Base-by-base conservation (phyloP, 441 rosid genomes). In the Breynia disticha region DNA sequence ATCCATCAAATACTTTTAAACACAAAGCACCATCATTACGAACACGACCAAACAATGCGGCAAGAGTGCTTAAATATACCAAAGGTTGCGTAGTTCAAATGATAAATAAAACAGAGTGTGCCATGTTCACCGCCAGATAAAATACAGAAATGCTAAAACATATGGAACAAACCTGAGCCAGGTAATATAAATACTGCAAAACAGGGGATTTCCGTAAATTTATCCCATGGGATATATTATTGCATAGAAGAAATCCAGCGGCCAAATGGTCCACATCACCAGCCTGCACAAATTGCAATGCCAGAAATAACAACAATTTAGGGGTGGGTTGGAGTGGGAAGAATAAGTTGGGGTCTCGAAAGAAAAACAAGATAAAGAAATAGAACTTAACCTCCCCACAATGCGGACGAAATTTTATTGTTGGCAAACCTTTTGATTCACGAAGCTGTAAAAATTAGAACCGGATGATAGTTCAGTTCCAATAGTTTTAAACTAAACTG, bases 251-350 rank as follows among this genome's bases (percentile, higher is more conserved):
- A 65, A 84, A 84, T 47, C 78, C 80, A 53, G 88, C 93, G 52
- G 88, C 88, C 68, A 84, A 73, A 66, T 84, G 93, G 69, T 84
- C 93, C 57, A 74, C 73, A 48, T 84, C 93, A 5, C 88, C 87
- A 65, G 91, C 91, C 87, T 79, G 77, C 61, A 72, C 37, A 68
- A 41, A 42, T 51, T 20, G 56, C 15, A 47, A 51, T 19, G 60
- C 53, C 37, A 61, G 61, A 38, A 66, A 42, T 9, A 28, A 28
- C 35, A 28, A 0, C 35, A 28, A 28, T 28, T 3, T 28, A 2
- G 1, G 35, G 35, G 5, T 5, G 35, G 3, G 35, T 0, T 28
- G 35, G 35, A 28, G 35, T 28, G 35, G 35, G 35, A 28, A 28
- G 35, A 28, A 9, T 1, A 9, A 4, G 8, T 62, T 50, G 11